A percentile compares a stretch with the other conserved stretches of the same genome.
These are phyloP conservation scores for Fusarium pseudoanthophilum DNA, from an alignment of 2,329 filamentous ascomycete genomes.

Conservation along the genomic window DNA sequence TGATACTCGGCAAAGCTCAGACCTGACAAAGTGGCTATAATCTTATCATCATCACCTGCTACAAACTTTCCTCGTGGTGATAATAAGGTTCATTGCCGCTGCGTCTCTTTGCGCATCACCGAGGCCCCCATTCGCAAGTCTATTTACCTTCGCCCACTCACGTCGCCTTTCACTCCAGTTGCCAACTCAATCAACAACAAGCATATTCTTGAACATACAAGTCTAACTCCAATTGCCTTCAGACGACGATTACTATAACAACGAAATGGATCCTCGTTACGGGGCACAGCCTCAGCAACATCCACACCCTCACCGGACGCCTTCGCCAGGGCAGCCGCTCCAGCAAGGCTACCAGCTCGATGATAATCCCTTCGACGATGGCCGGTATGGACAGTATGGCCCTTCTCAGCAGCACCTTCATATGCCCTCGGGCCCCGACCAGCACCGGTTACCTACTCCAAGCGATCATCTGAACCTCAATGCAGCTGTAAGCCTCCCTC, in stretches of 20 bases:
- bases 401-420: constrained; percentile 42
- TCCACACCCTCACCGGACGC: constrained; percentile 63
- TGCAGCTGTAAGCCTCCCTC: constrained; percentile 74
- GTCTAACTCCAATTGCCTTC: constrained; percentile 37
- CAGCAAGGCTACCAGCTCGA: constrained; percentile 84
- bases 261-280: constrained; percentile 61
- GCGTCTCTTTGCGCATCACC: constrained; percentile 27
- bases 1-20: background rate
- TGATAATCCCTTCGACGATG: constrained; percentile 76
- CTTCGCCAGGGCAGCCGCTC: constrained; percentile 80
- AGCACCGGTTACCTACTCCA: constrained; percentile 63
- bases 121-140: constrained; percentile 25
- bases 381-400: constrained; percentile 66
- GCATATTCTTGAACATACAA: background rate
- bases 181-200: constrained; percentile 16
- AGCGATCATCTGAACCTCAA: constrained; percentile 85
- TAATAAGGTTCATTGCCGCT: constrained; percentile 21
- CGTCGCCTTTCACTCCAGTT: background rate
- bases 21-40: background rate
- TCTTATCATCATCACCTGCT: background rate
- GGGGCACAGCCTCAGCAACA: constrained; percentile 46
- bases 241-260: constrained; percentile 72
- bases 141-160: constrained; percentile 13
- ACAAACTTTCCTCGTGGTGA: background rate
- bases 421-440: constrained; percentile 44